These are phyloP conservation scores for Russula vinacea DNA, from an alignment of 768 basidiomycete genomes.

Conservation along the genomic window DNA sequence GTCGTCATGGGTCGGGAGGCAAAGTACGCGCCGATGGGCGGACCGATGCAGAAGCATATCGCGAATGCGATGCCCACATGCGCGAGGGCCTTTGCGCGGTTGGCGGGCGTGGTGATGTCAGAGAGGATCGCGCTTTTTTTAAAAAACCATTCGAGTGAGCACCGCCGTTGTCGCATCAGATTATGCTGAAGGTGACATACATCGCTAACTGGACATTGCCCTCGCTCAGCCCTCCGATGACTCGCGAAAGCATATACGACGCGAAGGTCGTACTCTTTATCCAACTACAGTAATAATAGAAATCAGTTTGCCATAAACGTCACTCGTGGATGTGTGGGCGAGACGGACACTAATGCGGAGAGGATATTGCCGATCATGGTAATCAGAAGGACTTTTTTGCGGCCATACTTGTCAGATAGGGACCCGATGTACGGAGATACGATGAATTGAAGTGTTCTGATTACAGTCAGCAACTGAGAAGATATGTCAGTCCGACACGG, in stretches of 20 bases:
- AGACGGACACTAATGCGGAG: conserved; percentile 76
- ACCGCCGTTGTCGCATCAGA: background rate
- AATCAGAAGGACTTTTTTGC: conserved; percentile 74
- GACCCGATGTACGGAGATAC: conserved; percentile 79
- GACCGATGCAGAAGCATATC: conserved; percentile 89
- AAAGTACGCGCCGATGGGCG: conserved; percentile 94
- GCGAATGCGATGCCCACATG: conserved; percentile 96
- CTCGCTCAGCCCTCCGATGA: conserved; percentile 92
- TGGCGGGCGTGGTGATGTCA: conserved; percentile 78
- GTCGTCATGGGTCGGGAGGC: conserved; percentile 75
- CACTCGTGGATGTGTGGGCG: conserved; percentile 5
- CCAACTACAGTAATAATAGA: conserved; percentile 63
- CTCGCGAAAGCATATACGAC: conserved; percentile 82
- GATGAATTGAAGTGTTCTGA: conserved; percentile 76
- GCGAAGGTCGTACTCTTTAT: conserved; percentile 87
- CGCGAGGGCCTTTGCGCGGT: conserved; percentile 81
- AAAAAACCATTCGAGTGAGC: background rate
- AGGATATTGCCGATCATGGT: conserved; percentile 93
- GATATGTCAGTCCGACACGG: background rate
- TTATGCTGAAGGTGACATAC: conserved; percentile 46
- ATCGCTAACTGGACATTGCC: conserved; percentile 97
- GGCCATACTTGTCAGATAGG: conserved; percentile 87
- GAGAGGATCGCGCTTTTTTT: conserved; percentile 82
- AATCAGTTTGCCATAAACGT: conserved; percentile 13
- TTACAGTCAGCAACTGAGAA: background rate